Evolutionary conservation across 495 filamentous ascomycete genomes (phyloP), one percentile per base, ranked within the genome.

Genomic region (Pseudoneurospora amorphoporcata): DNA sequence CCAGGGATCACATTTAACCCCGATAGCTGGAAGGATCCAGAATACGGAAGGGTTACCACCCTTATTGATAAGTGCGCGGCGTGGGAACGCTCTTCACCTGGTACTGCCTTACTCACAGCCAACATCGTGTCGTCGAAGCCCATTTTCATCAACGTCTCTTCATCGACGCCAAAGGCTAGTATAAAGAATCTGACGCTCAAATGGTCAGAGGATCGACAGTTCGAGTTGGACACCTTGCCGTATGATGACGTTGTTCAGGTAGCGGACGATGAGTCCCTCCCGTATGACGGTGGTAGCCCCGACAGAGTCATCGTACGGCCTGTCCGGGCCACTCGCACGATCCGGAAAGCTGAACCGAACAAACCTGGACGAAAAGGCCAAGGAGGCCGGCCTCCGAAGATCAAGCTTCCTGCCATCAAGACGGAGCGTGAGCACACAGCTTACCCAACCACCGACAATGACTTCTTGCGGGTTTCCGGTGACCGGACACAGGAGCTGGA

Each of bases 141-240:
- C 39, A 72, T 75, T 45, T 83, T 76, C 71, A 78, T 86, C 47
- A 82, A 83, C 47, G 71, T 83, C 19, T 79, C 77, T 0, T 43
- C 81, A 8, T 72, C 79, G 14, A 39, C 65, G 9, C 69, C 72
- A 8, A 75, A 65, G 32, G 39, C 72, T 0, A 78, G 72, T 39
- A 76, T 74, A 71, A 73, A 75, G 40, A 73, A 79, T 6, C 41
- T 78, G 16, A 68, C 71, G 7, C 69, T 79, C 7, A 77, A 78
- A 53, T 86, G 83, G 83, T 72, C 77, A 3, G 78, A 73, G 3
- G 72, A 76, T 4, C 76, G 73, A 29, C 80, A 84, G 73, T 83
- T 81, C 69, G 79, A 75, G 5, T 72, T 81, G n/a, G 78, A 84
- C 3, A 84, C 81, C n/a, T 71, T 86, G 14, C 82, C 84, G 1